Evolutionary conservation across 345 rosid genomes (phyloP).

Genomic region (Aquilaria malaccensis): DNA sequence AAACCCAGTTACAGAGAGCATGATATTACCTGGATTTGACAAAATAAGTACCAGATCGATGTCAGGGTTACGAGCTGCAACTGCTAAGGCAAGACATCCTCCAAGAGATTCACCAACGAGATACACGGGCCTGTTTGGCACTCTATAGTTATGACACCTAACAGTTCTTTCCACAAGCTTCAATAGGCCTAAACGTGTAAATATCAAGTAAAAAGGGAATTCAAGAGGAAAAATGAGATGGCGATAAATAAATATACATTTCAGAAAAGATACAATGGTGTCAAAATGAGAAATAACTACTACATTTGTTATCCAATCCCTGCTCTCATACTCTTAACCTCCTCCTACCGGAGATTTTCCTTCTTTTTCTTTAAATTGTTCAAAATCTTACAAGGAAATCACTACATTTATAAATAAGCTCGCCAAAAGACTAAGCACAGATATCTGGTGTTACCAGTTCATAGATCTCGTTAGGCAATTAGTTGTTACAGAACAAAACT

Average conservation of each 20-base stretch:
- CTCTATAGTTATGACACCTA: slow-evolving; percentile 25
- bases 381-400: too few species aligned
- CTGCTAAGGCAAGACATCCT: slow-evolving; percentile 47
- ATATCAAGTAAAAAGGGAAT: not conserved
- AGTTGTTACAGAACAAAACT: too few species aligned
- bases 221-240: not conserved
- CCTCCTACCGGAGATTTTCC: too few species aligned
- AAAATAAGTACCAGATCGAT: slow-evolving; percentile 39
- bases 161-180: slow-evolving; percentile 42
- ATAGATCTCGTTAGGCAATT: too few species aligned
- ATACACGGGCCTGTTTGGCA: slow-evolving; percentile 44
- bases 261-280: not conserved
- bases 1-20: not conserved
- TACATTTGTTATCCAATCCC: too few species aligned
- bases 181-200: slow-evolving; percentile 28
- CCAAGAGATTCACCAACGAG: slow-evolving; percentile 54
- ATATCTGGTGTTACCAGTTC: too few species aligned
- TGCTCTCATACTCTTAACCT: too few species aligned
- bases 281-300: not conserved
- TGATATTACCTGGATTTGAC: slow-evolving; percentile 48
- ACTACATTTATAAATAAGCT: too few species aligned
- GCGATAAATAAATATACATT: not conserved
- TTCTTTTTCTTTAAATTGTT: too few species aligned
- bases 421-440: too few species aligned
- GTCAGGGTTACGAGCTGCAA: slow-evolving; percentile 48